Conservation (phyloP, 2,329 filamentous ascomycete species). For the Scedosporium minutisporum region DNA sequence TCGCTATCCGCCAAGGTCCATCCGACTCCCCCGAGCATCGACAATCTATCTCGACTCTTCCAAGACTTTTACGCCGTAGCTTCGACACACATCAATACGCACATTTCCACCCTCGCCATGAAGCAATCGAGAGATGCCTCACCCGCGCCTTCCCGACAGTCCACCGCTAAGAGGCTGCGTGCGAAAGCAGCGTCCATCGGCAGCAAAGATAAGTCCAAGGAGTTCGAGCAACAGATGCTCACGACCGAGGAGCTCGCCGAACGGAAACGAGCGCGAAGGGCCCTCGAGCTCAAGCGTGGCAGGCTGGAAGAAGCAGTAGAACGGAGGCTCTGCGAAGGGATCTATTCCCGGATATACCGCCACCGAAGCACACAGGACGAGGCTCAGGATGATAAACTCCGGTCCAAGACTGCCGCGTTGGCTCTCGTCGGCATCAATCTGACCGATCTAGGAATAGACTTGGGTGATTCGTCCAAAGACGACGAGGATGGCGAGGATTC, state of each 20-base stretch:
- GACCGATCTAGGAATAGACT: conserved; percentile 71
- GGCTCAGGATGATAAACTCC: conserved; percentile 84
- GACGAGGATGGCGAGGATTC: conserved; percentile 48
- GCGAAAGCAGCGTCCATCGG: conserved; percentile 45
- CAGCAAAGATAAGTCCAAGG: conserved; percentile 38
- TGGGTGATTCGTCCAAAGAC: conserved; percentile 46
- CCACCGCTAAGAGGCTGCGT: conserved; percentile 46
- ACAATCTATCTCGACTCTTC: conserved; percentile 74
- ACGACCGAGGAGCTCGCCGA: conserved; percentile 77
- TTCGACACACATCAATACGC: conserved; percentile 73
- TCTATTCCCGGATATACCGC: conserved; percentile 82
- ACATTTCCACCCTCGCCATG: conserved; percentile 71
- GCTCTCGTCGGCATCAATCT: conserved; percentile 85
- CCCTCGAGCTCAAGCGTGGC: conserved; percentile 66
- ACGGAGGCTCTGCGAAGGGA: conserved; percentile 70
- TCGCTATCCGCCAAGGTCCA: conserved; percentile 82
- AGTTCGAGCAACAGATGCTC: conserved; percentile 70
- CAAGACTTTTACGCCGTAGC: conserved; percentile 87
- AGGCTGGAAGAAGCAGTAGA: conserved; percentile 88
- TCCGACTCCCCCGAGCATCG: conserved; percentile 71
- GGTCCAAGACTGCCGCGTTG: conserved; percentile 86
- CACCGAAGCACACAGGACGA: conserved; percentile 90
- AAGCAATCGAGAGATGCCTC: conserved; percentile 61
- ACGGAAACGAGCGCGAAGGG: conserved; percentile 65
- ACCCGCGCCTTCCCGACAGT: conserved; percentile 40